Conservation (phyloP, 768 basidiomycete genomes). For the Boletus vinaceobasis region DNA sequence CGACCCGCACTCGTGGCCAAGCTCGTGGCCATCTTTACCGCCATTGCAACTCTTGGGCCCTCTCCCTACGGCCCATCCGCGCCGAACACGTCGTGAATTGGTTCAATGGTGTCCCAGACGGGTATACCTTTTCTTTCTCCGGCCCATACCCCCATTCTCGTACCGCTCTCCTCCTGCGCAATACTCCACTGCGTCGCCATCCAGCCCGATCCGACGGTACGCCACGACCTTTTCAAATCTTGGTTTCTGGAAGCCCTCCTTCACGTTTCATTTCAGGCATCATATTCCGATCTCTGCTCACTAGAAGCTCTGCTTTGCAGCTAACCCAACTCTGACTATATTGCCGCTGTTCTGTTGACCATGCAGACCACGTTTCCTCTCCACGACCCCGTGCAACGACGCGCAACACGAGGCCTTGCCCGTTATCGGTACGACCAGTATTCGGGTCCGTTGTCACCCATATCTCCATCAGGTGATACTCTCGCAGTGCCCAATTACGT, state of each 20-base stretch:
- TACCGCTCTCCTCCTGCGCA: constrained; percentile 10
- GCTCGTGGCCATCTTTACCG: not conserved
- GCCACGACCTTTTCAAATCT: constrained; percentile 4
- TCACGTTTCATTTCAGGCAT: constrained; percentile 4
- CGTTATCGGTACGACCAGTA: constrained; percentile 4
- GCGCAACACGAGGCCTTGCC: constrained; percentile 5
- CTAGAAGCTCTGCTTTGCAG: not conserved
- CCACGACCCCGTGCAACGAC: not conserved
- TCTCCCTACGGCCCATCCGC: constrained; percentile 1
- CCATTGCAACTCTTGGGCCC: not conserved
- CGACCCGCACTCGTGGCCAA: constrained; percentile 1
- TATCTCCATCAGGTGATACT: not conserved
- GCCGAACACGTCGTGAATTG: constrained; percentile 11
- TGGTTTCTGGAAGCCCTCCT: not conserved
- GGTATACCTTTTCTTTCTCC: not conserved
- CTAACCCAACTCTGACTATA: not conserved
- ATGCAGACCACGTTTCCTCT: not conserved
- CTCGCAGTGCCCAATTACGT: constrained; percentile 2
- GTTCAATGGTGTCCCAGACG: not conserved
- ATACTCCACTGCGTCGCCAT: constrained; percentile 8
- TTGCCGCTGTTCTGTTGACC: not conserved
- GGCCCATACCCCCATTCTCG: constrained; percentile 12
- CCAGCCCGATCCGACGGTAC: constrained; percentile 1
- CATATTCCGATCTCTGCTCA: not conserved
- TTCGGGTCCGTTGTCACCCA: constrained; percentile 14